These are phyloP conservation scores for Leishmania guyanensis DNA, from an alignment of 208 protist species.

Conservation along the genomic window DNA sequence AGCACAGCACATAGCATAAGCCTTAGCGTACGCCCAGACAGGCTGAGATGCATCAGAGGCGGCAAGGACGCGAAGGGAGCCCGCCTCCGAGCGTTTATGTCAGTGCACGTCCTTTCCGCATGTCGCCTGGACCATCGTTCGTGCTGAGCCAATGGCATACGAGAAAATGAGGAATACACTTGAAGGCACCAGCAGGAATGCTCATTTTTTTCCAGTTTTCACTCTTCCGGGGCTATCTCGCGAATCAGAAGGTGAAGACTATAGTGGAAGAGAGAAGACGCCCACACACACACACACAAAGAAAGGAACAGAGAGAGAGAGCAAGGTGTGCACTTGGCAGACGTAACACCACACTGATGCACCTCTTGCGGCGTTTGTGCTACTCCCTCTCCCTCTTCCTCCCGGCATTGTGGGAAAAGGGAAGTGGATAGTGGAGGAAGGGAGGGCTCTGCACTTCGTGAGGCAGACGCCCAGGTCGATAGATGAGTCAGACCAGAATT, in stretches of 20 bases:
- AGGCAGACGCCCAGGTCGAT: neutral
- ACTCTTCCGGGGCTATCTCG: neutral
- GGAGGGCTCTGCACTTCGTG: neutral
- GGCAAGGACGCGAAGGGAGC: neutral
- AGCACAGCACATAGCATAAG: neutral
- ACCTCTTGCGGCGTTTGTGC: neutral
- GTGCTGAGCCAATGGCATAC: neutral
- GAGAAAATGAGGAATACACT: neutral
- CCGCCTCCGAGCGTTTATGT: neutral
- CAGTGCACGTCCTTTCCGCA: neutral
- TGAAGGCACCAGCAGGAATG: neutral
- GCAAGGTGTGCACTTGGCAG: neutral
- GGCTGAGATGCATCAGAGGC: neutral
- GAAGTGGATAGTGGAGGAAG: neutral
- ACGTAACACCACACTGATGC: neutral
- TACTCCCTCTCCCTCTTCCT: neutral
- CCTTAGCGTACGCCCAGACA: neutral
- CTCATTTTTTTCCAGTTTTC: neutral
- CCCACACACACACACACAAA: neutral
- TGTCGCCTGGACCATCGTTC: neutral
- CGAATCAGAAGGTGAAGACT: neutral
- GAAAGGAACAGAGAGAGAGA: neutral
- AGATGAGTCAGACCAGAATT: neutral
- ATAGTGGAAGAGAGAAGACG: neutral
- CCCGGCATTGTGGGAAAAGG: neutral